Evolutionary conservation across 306 rosid genomes (phyloP), one percentile per base, ranked within the genome.

Genomic region (Dicorynia guianensis): DNA sequence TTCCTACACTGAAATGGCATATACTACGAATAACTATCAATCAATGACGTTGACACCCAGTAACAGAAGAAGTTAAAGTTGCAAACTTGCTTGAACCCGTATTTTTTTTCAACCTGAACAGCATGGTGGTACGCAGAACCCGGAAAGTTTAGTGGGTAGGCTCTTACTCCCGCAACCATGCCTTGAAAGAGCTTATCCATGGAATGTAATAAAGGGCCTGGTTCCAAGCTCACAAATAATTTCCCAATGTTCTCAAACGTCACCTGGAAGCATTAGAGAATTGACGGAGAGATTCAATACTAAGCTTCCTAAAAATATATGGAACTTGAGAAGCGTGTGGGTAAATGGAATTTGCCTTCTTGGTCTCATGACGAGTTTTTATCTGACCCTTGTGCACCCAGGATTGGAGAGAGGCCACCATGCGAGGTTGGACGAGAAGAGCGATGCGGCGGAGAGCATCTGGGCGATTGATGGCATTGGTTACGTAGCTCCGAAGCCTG

Each of bases 131-230:
- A 61, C 11, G 77, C 60, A 54, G 69, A 15, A 44, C 80, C 83
- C 15, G 80, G 86, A 38, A 82, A 8, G 64, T 82, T 74, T 4
- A 73, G 43, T 36, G 77, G 80, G 4, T 67, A 59, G 35, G 83
- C 86, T 70, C 77, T 78, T 8, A 82, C 0, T n/a, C 83, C 80
- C 8, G 48, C 49, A 11, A 61, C 47, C 14, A 82, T 0, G 5
- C 38, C 30, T 25, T 25, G 30, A 25, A 25, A 25, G 30, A 25
- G 30, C 30, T 25, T 25, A 25, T 25, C 30, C 30, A 25, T 25
- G 30, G 30, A 25, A 25, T 25, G 30, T 25, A 25, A 25, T 25
- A 25, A n/a, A n/a, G n/a, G n/a, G n/a, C n/a, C n/a, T n/a, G n/a
- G n/a, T n/a, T n/a, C n/a, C n/a, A n/a, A n/a, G n/a, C n/a, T n/a